Conservation (phyloP, 2,329 filamentous ascomycete species). For the Cyphellophora attinorum region DNA sequence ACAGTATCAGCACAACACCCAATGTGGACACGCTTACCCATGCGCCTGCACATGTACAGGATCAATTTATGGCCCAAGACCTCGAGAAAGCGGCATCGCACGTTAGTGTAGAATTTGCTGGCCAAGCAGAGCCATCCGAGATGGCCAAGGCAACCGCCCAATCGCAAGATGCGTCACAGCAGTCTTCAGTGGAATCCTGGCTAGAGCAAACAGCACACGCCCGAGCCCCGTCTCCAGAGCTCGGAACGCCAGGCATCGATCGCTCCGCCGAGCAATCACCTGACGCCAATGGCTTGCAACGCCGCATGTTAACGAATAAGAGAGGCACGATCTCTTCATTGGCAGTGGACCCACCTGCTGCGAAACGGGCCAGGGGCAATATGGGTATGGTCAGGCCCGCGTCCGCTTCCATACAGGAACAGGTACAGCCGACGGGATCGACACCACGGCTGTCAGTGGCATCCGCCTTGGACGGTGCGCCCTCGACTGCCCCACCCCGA, state of each 20-base stretch:
- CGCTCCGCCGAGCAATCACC: slow-evolving; percentile 2
- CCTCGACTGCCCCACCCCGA: background rate
- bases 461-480: background rate
- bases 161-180: too few species aligned
- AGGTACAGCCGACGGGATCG: too few species aligned
- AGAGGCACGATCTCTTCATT: too few species aligned
- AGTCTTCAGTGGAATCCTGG: slow-evolving; percentile 1
- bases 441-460: background rate
- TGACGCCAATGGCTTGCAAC: too few species aligned
- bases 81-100: background rate
- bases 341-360: too few species aligned
- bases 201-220: slow-evolving; percentile 1
- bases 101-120: background rate
- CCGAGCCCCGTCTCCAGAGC: slow-evolving; percentile 5
- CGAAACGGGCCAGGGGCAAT: too few species aligned
- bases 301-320: too few species aligned
- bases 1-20: background rate
- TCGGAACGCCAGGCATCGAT: slow-evolving; percentile 7
- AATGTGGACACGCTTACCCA: background rate
- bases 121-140: too few species aligned
- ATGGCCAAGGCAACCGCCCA: too few species aligned
- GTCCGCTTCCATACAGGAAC: too few species aligned
- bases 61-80: background rate
- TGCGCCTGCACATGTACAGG: background rate
- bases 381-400: too few species aligned